Base-by-base conservation (phyloP, 73 alveolate species). In the Diophrys sp. region DNA sequence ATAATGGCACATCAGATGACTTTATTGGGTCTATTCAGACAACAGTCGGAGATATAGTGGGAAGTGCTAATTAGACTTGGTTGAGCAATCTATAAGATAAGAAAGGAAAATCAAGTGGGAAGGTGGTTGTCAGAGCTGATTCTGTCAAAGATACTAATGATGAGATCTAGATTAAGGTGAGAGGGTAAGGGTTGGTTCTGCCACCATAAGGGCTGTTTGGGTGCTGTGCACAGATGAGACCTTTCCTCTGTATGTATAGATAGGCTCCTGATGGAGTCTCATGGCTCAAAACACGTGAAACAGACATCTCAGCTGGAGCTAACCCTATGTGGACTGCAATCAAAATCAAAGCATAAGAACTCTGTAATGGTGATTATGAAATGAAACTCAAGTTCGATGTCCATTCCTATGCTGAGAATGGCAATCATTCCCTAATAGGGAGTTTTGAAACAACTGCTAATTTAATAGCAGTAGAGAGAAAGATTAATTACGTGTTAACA, bases 161-260 rank as follows among this genome's bases (percentile, higher is more conserved):
- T 2, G 76, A 77, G 56, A n/a, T 28, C 69, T 24, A 71, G 34
- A 24, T 25, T 67, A 71, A 31, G 11, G 2, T 23, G 29, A 68
- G 1, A 44, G 31, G 31, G 31, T 2, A 55, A 5, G 54, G 75
- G 56, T 2, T 26, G 23, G 75, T 14, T 33, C n/a, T 79, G n/a
- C n/a, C n/a, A n/a, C n/a, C n/a, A n/a, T n/a, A n/a, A n/a, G n/a
- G n/a, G n/a, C n/a, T n/a, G n/a, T n/a, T n/a, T n/a, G n/a, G n/a
- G n/a, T n/a, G 88, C 76, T 80, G 89, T 32, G 82, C 83, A 0
- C 1, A 77, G 0, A 80, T 70, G 55, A 80, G 73, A 25, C 89
- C 89, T 27, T 80, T 69, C 70, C 54, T 80, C 23, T 14, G 28
- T 32, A 72, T 80, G 8, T 80, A 33, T 1, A 80, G 89, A 71